phyloP scores from a whole-genome alignment of 768 basidiomycete species.

The Tremella fuciformis region DNA sequence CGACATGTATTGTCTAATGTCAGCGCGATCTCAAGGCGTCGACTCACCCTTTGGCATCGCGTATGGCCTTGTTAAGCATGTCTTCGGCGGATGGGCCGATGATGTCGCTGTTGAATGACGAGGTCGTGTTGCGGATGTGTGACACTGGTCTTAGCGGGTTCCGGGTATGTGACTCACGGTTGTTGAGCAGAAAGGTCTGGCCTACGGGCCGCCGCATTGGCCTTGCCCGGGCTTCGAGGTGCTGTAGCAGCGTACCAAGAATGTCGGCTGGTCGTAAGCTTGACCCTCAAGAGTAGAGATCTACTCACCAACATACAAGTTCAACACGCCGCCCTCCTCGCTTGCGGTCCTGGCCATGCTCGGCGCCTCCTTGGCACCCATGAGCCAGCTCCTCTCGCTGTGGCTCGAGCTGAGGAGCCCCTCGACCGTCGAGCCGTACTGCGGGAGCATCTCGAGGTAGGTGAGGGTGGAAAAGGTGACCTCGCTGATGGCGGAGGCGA shows the following conservation, averaged over 20 bases:
- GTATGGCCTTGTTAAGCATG: slow-evolving; percentile 46
- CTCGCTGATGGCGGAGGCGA: slow-evolving; percentile 30
- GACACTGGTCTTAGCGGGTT: slow-evolving; percentile 33
- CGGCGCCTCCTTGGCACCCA: slow-evolving; percentile 44
- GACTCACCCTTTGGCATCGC: slow-evolving; percentile 42
- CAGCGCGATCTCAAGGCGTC: background rate
- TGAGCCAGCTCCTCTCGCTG: slow-evolving; percentile 50
- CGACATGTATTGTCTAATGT: slow-evolving; percentile 33
- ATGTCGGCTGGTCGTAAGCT: slow-evolving; percentile 32
- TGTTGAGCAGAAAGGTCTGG: slow-evolving; percentile 47
- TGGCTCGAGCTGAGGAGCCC: slow-evolving; percentile 37
- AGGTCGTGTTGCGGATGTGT: slow-evolving; percentile 47
- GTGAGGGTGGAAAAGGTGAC: slow-evolving; percentile 44
- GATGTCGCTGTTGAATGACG: slow-evolving; percentile 41
- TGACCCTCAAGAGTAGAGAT: background rate
- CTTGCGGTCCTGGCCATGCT: slow-evolving; percentile 25
- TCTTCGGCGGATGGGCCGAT: slow-evolving; percentile 47
- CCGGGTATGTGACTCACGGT: slow-evolving; percentile 28
- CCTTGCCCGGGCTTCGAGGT: slow-evolving; percentile 32
- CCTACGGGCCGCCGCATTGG: slow-evolving; percentile 36
- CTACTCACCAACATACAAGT: slow-evolving; percentile 43
- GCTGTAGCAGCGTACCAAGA: slow-evolving; percentile 37
- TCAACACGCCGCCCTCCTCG: slow-evolving; percentile 45
- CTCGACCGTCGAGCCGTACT: slow-evolving; percentile 36
- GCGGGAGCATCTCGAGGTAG: slow-evolving; percentile 44